Evolutionary conservation across 2,329 filamentous ascomycete genomes (phyloP).

Genomic region (Cercospora brassicicola): DNA sequence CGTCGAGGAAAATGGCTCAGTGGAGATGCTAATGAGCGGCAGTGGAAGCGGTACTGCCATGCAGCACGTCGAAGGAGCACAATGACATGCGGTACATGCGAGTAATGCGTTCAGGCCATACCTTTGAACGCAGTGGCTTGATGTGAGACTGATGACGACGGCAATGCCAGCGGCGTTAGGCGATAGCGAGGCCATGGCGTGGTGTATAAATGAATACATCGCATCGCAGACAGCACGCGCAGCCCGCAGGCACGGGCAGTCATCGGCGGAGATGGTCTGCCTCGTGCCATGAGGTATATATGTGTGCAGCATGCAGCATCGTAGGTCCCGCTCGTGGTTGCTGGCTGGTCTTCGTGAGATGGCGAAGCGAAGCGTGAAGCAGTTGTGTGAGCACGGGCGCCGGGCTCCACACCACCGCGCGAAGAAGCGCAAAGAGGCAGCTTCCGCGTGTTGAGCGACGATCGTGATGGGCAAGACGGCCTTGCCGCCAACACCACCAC

Average conservation of each 20-base stretch:
- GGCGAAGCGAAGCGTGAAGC: neutral
- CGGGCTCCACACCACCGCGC: neutral
- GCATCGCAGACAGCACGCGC: neutral
- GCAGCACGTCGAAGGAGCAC: neutral
- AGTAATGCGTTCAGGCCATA: neutral
- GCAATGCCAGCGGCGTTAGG: neutral
- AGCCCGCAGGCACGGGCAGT: neutral
- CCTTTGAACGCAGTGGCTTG: neutral
- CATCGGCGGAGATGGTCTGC: neutral
- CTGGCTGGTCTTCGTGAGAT: neutral
- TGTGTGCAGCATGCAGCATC: neutral
- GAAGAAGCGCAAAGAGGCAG: neutral
- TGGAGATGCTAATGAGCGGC: constrained; percentile 8
- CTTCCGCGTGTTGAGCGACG: neutral
- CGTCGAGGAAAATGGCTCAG: constrained; percentile 15
- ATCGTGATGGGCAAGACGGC: neutral
- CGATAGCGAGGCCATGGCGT: neutral
- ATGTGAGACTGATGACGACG: neutral
- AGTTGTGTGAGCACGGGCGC: neutral
- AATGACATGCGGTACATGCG: neutral
- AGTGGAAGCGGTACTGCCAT: neutral
- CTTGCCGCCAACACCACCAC: constrained; percentile 29
- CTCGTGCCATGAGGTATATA: neutral
- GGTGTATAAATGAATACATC: neutral
- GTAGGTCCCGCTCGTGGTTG: neutral